These are phyloP conservation scores for Fusarium odoratissimum DNA, from an alignment of 2,329 filamentous ascomycete genomes.

Conservation along the genomic window DNA sequence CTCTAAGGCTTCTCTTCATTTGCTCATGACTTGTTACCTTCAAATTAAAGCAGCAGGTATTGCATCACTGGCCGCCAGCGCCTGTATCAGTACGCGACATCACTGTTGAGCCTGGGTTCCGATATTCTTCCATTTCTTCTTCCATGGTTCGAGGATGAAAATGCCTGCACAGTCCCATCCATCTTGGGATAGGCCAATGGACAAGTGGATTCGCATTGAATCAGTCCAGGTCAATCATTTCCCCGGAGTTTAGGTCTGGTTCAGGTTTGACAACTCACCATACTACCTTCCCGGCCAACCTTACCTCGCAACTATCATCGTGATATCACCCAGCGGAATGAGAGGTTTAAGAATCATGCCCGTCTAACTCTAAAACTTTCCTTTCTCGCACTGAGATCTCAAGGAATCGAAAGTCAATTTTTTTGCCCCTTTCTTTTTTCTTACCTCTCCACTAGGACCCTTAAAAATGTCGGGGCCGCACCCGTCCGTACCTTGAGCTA, in stretches of 20 bases:
- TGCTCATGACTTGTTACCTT: conserved; percentile 7
- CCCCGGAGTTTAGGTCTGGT: conserved; percentile 28
- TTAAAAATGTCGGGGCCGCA: conserved; percentile 14
- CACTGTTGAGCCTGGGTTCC: neutral
- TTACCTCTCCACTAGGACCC: conserved; percentile 13
- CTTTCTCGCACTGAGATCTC: neutral
- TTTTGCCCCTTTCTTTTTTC: neutral
- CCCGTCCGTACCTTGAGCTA: conserved; percentile 29
- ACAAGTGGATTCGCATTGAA: conserved; percentile 19
- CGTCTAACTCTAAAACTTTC: neutral
- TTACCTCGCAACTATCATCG: neutral
- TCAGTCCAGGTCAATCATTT: conserved; percentile 11
- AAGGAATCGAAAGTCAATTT: neutral
- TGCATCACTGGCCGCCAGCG: neutral
- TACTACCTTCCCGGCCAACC: neutral
- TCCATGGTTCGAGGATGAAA: conserved; percentile 24
- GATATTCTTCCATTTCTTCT: conserved; percentile 12
- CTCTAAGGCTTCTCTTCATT: conserved; percentile 12
- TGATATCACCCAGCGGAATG: conserved; percentile 7
- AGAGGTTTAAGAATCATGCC: neutral
- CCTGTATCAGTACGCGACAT: neutral
- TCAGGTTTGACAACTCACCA: conserved; percentile 25
- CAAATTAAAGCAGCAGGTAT: neutral
- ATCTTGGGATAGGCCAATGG: conserved; percentile 11
- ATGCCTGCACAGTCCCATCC: conserved; percentile 17